Evolutionary conservation across 2,329 filamentous ascomycete species (phyloP).

Genomic region (Stenocarpella maydis): DNA sequence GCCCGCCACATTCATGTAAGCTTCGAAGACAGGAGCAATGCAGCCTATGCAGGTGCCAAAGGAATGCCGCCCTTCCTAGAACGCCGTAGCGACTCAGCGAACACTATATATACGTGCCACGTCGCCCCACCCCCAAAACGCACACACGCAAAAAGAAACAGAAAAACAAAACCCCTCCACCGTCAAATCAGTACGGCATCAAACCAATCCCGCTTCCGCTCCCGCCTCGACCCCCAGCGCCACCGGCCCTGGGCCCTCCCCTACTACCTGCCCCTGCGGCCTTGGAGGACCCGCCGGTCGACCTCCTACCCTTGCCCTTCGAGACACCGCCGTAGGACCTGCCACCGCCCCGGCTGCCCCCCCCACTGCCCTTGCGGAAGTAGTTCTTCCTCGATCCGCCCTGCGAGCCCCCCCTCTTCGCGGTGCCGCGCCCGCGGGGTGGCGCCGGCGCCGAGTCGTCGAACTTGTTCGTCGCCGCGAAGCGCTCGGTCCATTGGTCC

Average conservation of each 20-base stretch:
- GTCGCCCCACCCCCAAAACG: neutral
- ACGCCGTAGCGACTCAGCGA: neutral
- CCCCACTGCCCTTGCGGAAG: constrained; percentile 33
- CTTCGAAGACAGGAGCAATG: constrained; percentile 8
- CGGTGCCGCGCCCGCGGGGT: constrained; percentile 37
- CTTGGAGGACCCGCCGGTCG: constrained; percentile 27
- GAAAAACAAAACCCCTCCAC: no score
- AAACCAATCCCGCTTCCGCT: constrained; percentile 22
- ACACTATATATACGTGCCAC: neutral
- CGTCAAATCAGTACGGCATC: constrained; percentile 32
- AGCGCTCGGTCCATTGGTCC: constrained; percentile 42
- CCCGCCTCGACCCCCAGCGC: neutral
- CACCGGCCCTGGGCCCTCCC: constrained; percentile 15
- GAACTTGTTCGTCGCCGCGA: constrained; percentile 36
- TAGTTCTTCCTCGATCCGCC: constrained; percentile 35
- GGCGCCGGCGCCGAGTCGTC: constrained; percentile 38
- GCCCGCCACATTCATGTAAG: neutral
- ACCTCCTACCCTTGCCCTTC: constrained; percentile 36
- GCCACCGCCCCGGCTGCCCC: constrained; percentile 33
- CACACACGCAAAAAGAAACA: no score
- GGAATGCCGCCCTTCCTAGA: neutral
- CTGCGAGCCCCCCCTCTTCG: constrained; percentile 26
- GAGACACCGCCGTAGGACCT: constrained; percentile 37
- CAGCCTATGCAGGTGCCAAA: neutral
- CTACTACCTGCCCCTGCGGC: constrained; percentile 16